Base-by-base conservation (phyloP, 2,329 filamentous ascomycete genomes). In the Pochonia chlamydosporia region DNA sequence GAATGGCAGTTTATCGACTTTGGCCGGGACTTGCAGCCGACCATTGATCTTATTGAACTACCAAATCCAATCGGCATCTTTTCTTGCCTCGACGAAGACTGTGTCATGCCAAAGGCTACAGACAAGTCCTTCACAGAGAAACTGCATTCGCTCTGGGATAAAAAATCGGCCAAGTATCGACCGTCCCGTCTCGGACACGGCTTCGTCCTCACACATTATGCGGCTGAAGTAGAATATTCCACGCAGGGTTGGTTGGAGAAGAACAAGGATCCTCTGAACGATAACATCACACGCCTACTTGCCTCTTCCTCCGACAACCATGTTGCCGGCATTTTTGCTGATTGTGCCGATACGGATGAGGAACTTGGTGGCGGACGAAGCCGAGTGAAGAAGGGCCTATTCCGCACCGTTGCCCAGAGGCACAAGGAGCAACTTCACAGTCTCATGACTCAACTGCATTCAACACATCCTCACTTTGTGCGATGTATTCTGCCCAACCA, bases 1-100 rank as follows among this genome's bases (percentile, higher is more conserved):
- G 93, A 99, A 68, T 99, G 93, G 93, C 90, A 97, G 62, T 99
- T 99, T 64, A 99, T 99, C 62, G 93, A 99, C 66, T 99, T 99
- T 63, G 93, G 93, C 16, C 90, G 91, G 52, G 93, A 99, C 61
- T 75, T 99, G 23, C 95, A 99, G 64, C 93, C 93, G 0, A 99
- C 93, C 0, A 99, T 99, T 57, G 93, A 99, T 59, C 76, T 99
- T 39, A 99, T 99, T 53, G 93, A 99, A 67, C 68, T 99, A 28
- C 81, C 93, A 0, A 99, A 99, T 57, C 93, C 93, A 0, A 99
- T 99, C 48, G 95, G 93, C 72, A 95, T 99, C 59, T 99, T 99
- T 67, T 97, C 93, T 0, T 99, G 95, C 61, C 75, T 99, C 14
- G 93, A 99, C 56, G 93, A 99, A 68, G 93, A 99, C 68, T 93